Conservation (phyloP, 1,284 basidiomycete genomes). For the Boletus semigastroideus region DNA sequence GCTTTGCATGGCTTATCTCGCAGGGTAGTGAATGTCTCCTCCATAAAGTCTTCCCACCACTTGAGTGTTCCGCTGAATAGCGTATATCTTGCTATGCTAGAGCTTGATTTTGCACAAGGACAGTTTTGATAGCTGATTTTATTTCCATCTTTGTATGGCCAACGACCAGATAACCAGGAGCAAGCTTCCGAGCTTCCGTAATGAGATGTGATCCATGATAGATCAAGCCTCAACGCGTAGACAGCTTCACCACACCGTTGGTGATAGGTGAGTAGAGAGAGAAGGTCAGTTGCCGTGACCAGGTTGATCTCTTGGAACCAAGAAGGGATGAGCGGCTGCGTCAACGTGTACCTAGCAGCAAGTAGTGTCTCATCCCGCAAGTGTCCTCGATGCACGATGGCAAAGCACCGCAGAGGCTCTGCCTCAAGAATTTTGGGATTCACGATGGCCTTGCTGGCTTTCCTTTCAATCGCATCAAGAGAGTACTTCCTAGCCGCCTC, state of each 20-base stretch:
- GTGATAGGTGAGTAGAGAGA: conserved; percentile 1
- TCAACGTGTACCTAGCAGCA: background rate
- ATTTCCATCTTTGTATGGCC: no score
- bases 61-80: background rate
- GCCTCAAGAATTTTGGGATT: no score
- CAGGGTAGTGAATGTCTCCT: no score
- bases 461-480: no score
- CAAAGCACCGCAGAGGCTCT: no score
- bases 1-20: no score
- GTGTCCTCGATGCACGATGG: background rate
- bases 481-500: no score
- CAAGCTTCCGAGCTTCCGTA: background rate
- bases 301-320: background rate
- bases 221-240: background rate
- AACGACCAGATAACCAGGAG: no score
- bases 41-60: no score
- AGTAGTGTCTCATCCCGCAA: background rate
- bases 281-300: background rate
- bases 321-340: background rate
- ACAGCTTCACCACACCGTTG: background rate
- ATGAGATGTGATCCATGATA: background rate
- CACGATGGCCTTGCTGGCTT: no score
- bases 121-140: background rate
- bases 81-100: background rate
- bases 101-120: no score